Conservation (phyloP, 1,284 basidiomycete genomes). For the Thelephora terrestris region DNA sequence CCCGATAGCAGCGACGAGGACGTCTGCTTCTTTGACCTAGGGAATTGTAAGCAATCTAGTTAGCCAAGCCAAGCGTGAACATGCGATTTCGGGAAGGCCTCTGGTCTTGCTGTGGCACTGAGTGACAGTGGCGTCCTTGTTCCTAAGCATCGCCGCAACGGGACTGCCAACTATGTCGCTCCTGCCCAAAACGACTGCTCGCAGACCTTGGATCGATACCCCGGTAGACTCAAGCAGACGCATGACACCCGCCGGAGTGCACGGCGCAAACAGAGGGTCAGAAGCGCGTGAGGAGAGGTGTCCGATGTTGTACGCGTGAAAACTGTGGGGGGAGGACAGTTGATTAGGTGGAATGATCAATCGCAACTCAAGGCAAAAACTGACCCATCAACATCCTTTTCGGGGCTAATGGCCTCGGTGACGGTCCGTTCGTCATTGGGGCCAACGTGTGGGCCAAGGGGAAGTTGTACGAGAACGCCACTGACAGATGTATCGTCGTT, state of each 20-base stretch:
- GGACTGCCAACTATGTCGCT: slow-evolving; percentile 98
- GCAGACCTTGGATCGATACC: slow-evolving; percentile 64
- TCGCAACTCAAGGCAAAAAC: slow-evolving; percentile 15
- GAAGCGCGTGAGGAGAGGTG: slow-evolving; percentile 88
- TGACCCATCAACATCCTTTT: slow-evolving; percentile 96
- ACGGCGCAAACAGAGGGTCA: slow-evolving; percentile 87
- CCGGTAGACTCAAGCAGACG: slow-evolving; percentile 82
- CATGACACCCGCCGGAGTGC: slow-evolving; percentile 93
- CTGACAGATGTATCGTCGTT: slow-evolving; percentile 80
- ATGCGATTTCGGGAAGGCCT: slow-evolving; percentile 70
- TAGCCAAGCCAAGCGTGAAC: slow-evolving; percentile 6
- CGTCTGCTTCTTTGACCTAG: slow-evolving; percentile 80
- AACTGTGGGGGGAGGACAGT: slow-evolving; percentile 40
- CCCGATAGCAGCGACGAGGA: slow-evolving; percentile 91
- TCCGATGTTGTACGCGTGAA: slow-evolving; percentile 99
- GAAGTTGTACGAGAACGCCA: slow-evolving; percentile 96
- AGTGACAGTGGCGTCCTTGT: slow-evolving; percentile 91
- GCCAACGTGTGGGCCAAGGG: slow-evolving; percentile 79
- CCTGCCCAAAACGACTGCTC: slow-evolving; percentile 90
- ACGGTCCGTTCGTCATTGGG: slow-evolving; percentile 83
- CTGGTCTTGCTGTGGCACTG: slow-evolving; percentile 92
- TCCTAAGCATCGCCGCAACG: slow-evolving; percentile 83
- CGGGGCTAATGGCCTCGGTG: slow-evolving; percentile 88
- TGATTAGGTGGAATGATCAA: background rate
- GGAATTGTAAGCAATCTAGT: slow-evolving; percentile 4